These are phyloP conservation scores for Cornus florida DNA, from an alignment of 148 eudicot species.

Conservation along the genomic window DNA sequence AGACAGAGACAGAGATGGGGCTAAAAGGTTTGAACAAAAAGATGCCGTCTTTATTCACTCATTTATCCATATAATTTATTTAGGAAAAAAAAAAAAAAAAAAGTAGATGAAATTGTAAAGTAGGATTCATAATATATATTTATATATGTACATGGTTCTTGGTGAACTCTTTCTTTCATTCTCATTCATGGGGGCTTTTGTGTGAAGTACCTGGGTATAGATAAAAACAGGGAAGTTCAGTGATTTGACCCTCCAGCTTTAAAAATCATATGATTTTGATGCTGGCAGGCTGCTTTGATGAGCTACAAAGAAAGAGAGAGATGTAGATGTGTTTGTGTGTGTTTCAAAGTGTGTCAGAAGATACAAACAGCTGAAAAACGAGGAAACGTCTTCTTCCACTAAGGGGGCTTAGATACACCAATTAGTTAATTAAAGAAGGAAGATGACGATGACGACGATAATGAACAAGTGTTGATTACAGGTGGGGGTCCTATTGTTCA, in stretches of 20 bases:
- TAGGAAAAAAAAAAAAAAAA: background rate
- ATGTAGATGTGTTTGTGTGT: conserved; percentile 23
- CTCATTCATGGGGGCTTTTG: conserved; percentile 1
- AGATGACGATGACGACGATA: conserved; percentile 8
- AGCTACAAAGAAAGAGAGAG: conserved; percentile 14
- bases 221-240: conserved; percentile 21
- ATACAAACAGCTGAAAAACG: conserved; percentile 25
- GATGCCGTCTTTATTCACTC: conserved; percentile 38
- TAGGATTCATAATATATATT: background rate
- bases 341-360: conserved; percentile 35
- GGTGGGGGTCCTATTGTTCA: conserved; percentile 12
- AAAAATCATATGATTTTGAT: conserved; percentile 41
- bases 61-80: conserved; percentile 23
- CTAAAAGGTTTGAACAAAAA: conserved; percentile 37
- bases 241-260: conserved; percentile 41
- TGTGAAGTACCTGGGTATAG: conserved; percentile 19
- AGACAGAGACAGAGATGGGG: conserved; percentile 20
- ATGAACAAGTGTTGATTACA: background rate
- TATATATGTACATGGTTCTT: conserved; percentile 3
- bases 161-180: background rate
- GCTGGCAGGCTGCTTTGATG: conserved; percentile 19
- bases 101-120: background rate
- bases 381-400: conserved; percentile 38
- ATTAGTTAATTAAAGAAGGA: background rate
- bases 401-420: background rate